A percentile compares a stretch with the other conserved stretches of the same genome.
These are phyloP conservation scores for Leishmania arabica DNA, from an alignment of 208 protist genomes.

Conservation along the genomic window DNA sequence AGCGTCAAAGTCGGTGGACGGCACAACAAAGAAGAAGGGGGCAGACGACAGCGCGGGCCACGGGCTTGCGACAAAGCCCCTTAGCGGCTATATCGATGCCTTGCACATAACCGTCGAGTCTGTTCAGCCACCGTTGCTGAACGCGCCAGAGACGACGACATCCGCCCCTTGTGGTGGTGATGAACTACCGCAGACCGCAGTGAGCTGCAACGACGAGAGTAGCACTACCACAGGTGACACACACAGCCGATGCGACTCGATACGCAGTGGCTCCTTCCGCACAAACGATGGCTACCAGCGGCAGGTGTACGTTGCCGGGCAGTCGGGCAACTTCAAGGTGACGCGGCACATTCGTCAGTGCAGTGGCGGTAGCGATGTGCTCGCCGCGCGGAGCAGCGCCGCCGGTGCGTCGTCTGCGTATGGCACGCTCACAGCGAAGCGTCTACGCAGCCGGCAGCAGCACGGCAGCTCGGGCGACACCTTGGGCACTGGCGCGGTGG, in stretches of 20 bases:
- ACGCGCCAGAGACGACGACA: neutral
- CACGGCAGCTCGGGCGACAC: neutral
- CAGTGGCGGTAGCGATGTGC: slow-evolving; percentile 19
- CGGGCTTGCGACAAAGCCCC: neutral
- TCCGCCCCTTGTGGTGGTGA: neutral
- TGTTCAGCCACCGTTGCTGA: neutral
- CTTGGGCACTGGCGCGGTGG: neutral
- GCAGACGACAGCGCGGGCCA: neutral
- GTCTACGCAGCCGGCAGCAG: neutral
- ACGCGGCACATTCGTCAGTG: slow-evolving; percentile 27
- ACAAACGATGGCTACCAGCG: slow-evolving; percentile 21
- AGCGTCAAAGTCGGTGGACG: neutral
- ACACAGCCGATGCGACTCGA: slow-evolving; percentile 13
- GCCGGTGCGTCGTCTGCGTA: neutral
- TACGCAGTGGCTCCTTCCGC: slow-evolving; percentile 10
- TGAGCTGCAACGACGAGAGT: slow-evolving; percentile 3
- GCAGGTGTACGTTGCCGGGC: slow-evolving; percentile 8
- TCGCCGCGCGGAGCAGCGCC: neutral
- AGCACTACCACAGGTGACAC: slow-evolving; percentile 12
- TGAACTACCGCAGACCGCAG: neutral
- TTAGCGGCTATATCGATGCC: slow-evolving; percentile 10
- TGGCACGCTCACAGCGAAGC: neutral
- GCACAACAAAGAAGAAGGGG: neutral
- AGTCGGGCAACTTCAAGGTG: slow-evolving; percentile 34
- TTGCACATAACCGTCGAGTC: slow-evolving; percentile 26